phyloP scores from a whole-genome alignment of 257 asterid genomes.

The Dorcoceras hygrometricum region DNA sequence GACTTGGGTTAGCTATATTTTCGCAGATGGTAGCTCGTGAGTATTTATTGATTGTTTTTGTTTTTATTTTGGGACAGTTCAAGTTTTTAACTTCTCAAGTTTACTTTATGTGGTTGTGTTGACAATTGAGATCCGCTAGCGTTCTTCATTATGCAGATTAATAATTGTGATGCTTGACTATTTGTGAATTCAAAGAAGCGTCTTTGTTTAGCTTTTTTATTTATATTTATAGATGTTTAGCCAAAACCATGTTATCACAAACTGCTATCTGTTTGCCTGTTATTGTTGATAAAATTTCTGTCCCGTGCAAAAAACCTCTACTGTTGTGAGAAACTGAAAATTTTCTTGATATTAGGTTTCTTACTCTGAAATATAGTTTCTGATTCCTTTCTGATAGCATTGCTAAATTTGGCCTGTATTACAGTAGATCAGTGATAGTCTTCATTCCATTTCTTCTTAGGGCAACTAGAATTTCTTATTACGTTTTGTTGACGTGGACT shows the following conservation, averaged over 20 bases:
- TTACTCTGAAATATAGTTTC: neutral
- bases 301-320: neutral
- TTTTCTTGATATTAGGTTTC: neutral
- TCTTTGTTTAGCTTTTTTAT: too few relatives aligned
- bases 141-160: neutral
- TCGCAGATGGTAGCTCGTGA: conserved; percentile 84
- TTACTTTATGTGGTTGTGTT: neutral
- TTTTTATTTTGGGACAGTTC: neutral
- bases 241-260: too few relatives aligned
- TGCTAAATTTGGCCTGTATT: neutral
- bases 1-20: conserved; percentile 94
- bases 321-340: neutral
- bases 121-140: neutral
- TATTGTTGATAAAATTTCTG: neutral
- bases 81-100: neutral
- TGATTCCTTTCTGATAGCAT: neutral
- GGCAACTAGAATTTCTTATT: conserved; percentile 8
- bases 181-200: neutral
- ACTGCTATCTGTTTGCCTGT: too few relatives aligned
- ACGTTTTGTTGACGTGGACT: conserved; percentile 11
- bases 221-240: neutral
- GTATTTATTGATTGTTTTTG: conserved; percentile 28
- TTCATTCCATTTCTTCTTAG: conserved; percentile 5
- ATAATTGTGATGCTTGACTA: neutral
- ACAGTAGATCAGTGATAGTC: neutral